Conservation (phyloP, 768 basidiomycete species). For the Naganishia kalamii region DNA sequence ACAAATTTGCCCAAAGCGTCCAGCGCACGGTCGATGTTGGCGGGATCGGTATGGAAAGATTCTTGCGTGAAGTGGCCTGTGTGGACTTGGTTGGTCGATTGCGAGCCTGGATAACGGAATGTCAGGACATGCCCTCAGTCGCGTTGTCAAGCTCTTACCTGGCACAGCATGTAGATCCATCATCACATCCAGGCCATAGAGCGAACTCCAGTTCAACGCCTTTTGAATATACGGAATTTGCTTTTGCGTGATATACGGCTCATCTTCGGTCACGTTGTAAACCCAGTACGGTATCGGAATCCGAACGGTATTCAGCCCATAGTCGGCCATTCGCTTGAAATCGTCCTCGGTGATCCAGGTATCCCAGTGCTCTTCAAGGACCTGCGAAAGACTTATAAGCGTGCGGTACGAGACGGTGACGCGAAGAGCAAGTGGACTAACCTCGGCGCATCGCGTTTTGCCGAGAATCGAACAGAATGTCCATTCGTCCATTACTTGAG, state of each 20-base stretch:
- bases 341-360: constrained; percentile 39
- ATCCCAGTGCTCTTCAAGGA: constrained; percentile 34
- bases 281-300: constrained; percentile 41
- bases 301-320: constrained; percentile 34
- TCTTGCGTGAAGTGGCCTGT: constrained; percentile 29
- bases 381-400: neutral
- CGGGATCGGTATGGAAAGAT: constrained; percentile 28
- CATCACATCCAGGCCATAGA: constrained; percentile 39
- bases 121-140: neutral
- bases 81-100: constrained; percentile 36
- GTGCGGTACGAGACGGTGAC: neutral
- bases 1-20: constrained; percentile 36
- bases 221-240: constrained; percentile 35
- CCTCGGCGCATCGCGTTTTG: constrained; percentile 21
- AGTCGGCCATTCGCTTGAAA: constrained; percentile 29
- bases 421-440: neutral
- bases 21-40: constrained; percentile 35
- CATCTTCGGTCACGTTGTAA: constrained; percentile 31
- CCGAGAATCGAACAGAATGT: constrained; percentile 31
- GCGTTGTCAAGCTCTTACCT: constrained; percentile 12
- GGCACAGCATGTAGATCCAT: constrained; percentile 38
- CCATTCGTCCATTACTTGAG: constrained; percentile 26
- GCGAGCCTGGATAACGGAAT: neutral
- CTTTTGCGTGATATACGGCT: constrained; percentile 33
- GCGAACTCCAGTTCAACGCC: constrained; percentile 34